phyloP scores from a whole-genome alignment of 2,329 filamentous ascomycete species.

The Chaetothyriales sp. region DNA sequence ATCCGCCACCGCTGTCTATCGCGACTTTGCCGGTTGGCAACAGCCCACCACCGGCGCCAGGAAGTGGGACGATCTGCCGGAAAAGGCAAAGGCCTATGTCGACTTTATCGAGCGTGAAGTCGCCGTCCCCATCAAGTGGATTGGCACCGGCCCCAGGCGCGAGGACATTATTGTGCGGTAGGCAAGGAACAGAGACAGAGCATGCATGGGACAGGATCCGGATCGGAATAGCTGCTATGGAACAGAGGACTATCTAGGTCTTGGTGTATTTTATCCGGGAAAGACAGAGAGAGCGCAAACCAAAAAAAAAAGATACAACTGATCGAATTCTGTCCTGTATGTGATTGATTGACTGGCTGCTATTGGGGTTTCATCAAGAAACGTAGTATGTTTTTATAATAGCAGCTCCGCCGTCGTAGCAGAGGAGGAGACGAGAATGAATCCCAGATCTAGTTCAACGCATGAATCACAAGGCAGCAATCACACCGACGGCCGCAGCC shows the following conservation, averaged over 20 bases:
- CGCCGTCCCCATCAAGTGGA: conserved; percentile 45
- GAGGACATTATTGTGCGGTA: conserved; percentile 46
- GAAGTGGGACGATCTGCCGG: conserved; percentile 42
- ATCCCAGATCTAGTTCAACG: background rate
- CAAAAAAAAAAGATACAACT: no score
- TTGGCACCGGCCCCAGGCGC: conserved; percentile 46
- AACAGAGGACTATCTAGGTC: no score
- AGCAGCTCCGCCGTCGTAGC: no score
- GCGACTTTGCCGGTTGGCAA: conserved; percentile 48
- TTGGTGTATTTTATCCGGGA: no score
- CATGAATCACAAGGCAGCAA: conserved; percentile 25
- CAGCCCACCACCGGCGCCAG: conserved; percentile 41
- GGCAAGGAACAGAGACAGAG: background rate
- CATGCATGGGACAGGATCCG: background rate
- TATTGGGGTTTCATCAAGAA: no score
- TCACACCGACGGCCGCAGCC: conserved; percentile 28
- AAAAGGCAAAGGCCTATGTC: conserved; percentile 44
- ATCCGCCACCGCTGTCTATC: conserved; percentile 40
- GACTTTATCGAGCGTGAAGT: conserved; percentile 45
- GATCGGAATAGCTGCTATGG: no score
- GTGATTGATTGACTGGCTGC: no score
- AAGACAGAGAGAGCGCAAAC: no score
- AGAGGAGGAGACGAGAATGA: no score
- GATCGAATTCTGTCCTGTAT: no score
- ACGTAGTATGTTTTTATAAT: no score